Evolutionary conservation across 768 basidiomycete genomes (phyloP).

Genomic region (Tricholoma matsutake): DNA sequence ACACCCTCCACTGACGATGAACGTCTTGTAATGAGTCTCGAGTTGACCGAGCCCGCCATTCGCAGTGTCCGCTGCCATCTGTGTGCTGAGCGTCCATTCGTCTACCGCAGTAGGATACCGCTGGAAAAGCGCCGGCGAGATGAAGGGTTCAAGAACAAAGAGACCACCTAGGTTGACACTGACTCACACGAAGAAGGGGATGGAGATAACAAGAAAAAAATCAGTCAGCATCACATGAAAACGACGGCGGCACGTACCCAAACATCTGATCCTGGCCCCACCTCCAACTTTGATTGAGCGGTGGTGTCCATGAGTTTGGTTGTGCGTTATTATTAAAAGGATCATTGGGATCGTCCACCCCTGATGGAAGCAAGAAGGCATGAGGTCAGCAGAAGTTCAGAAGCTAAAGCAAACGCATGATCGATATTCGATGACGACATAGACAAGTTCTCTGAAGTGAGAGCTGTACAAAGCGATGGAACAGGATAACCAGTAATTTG

Average conservation of each 20-base stretch:
- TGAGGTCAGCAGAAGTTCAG: conserved; percentile 7
- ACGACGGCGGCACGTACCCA: conserved; percentile 43
- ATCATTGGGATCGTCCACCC: conserved; percentile 64
- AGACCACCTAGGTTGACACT: conserved; percentile 80
- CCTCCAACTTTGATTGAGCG: conserved; percentile 72
- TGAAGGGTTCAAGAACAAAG: conserved; percentile 72
- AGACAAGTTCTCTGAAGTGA: neutral
- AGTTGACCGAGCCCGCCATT: conserved; percentile 54
- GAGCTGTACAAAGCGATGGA: neutral
- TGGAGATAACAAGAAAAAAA: conserved; percentile 6
- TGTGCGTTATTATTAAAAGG: conserved; percentile 75
- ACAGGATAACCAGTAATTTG: no score
- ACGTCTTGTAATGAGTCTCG: conserved; percentile 80
- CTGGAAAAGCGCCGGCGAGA: conserved; percentile 65
- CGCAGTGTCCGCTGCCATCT: conserved; percentile 55
- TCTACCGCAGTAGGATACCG: conserved; percentile 62
- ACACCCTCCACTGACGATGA: conserved; percentile 55
- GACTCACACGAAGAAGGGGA: neutral
- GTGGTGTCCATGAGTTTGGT: conserved; percentile 78
- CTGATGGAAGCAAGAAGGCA: conserved; percentile 28
- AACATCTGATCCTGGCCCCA: conserved; percentile 60
- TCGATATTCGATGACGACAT: conserved; percentile 1
- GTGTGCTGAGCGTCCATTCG: conserved; percentile 70
- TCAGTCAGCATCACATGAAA: conserved; percentile 8
- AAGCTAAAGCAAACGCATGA: neutral